phyloP scores from a whole-genome alignment of 352 stramenopile genomes.

The Phytophthora pini region DNA sequence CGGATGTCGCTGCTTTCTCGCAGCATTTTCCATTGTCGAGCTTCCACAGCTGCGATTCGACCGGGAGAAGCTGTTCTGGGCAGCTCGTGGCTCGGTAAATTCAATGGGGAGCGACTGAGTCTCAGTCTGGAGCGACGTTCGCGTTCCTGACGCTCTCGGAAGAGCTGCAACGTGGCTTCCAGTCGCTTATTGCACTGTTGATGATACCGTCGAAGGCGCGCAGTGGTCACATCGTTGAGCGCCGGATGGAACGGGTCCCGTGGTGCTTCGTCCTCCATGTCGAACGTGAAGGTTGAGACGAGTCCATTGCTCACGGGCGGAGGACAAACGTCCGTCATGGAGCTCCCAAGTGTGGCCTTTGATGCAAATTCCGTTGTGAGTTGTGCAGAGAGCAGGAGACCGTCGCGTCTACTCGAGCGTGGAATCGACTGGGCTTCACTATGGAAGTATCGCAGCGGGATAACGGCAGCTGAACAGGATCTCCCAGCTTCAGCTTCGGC shows the following conservation, averaged over 20 bases:
- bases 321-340: conserved; percentile 25
- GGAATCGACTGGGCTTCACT: conserved; percentile 23
- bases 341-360: background rate
- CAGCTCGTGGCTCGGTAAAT: conserved; percentile 7
- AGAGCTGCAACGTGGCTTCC: conserved; percentile 48
- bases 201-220: conserved; percentile 55
- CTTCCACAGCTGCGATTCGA: conserved; percentile 9
- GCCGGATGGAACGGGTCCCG: conserved; percentile 21
- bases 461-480: conserved; percentile 17
- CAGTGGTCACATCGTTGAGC: conserved; percentile 48
- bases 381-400: background rate
- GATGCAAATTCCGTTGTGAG: conserved; percentile 36
- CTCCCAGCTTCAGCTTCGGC: conserved; percentile 28
- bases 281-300: conserved; percentile 39
- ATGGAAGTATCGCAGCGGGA: conserved; percentile 27
- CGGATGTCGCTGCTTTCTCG: conserved; percentile 65
- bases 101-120: conserved; percentile 20
- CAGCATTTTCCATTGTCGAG: conserved; percentile 72
- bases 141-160: conserved; percentile 56
- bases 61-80: conserved; percentile 4
- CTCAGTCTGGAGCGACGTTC: conserved; percentile 29
- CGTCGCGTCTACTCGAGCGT: conserved; percentile 16
- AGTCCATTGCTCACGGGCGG: conserved; percentile 36
- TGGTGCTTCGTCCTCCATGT: conserved; percentile 44
- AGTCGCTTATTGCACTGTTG: conserved; percentile 54